Evolutionary conservation across 2,329 filamentous ascomycete species (phyloP).

Genomic region (Penicillium palitans): DNA sequence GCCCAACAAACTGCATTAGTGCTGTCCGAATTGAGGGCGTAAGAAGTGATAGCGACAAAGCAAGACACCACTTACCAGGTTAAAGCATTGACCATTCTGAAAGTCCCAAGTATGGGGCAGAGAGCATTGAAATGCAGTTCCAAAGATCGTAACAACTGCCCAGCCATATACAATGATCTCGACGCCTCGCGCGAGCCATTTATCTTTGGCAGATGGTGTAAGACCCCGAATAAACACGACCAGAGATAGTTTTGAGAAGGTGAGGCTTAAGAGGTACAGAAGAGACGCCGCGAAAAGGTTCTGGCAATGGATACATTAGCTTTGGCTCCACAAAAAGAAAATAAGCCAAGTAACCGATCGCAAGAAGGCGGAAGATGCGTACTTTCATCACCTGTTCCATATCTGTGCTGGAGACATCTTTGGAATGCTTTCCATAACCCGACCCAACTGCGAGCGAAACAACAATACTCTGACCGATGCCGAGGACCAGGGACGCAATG

Average conservation of each 20-base stretch:
- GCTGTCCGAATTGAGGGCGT: not conserved
- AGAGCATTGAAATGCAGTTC: constrained; percentile 23
- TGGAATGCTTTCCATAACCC: constrained; percentile 25
- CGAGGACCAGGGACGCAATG: constrained; percentile 19
- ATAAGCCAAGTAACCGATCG: no score
- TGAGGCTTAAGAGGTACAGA: constrained; percentile 23
- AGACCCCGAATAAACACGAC: constrained; percentile 24
- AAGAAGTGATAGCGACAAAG: not conserved
- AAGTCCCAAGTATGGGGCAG: constrained; percentile 23
- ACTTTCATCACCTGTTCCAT: constrained; percentile 26
- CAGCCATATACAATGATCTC: constrained; percentile 15
- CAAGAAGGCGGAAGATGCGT: not conserved
- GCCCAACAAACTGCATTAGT: not conserved
- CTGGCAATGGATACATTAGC: constrained; percentile 1
- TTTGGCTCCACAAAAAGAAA: not conserved
- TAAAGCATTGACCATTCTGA: constrained; percentile 19
- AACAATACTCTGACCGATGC: constrained; percentile 19
- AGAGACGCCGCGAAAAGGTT: constrained; percentile 24
- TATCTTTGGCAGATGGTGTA: constrained; percentile 21
- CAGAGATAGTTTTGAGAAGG: constrained; percentile 28
- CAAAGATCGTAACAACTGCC: constrained; percentile 19
- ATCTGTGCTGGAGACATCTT: constrained; percentile 11
- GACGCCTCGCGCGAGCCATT: constrained; percentile 15
- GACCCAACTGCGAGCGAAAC: constrained; percentile 24
- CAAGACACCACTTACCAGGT: constrained; percentile 16